Base-by-base conservation (phyloP, 495 filamentous ascomycete species). In the Cladorrhinum samala region DNA sequence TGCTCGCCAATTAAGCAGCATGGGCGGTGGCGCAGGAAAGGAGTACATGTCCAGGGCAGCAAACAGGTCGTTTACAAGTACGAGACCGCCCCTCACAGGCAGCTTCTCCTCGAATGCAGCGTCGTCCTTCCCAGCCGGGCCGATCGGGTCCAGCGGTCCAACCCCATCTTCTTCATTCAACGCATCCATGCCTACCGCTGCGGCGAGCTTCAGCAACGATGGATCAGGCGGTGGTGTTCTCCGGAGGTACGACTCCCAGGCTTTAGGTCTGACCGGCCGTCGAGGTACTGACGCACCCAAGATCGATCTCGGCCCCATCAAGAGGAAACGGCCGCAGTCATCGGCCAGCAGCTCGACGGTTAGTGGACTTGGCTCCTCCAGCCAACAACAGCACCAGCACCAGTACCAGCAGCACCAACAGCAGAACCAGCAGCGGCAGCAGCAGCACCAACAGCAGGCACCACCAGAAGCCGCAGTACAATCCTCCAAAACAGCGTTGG, bases 11-110 rank as follows among this genome's bases (percentile, higher is more conserved):
- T 77, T 98, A 3, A 74, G 77, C 1, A 60, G 71, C 36, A 60
- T 78, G 13, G 85, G 86, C 1, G 80, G 76, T 46, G 84, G 85
- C 11, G 76, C 86, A 0, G 91, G 88, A 2, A 82, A 79, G 40
- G 86, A 93, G 49, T 95, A 95, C 70, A 80, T 93, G 69, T 73
- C 77, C n/a, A 57, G 56, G 13, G 50, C 56, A 1, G 55, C 60
- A 1, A 44, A 46, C 16, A 17, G 19, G 3, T 23, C 48, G 55
- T 36, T 16, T 49, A 50, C 37, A 59, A 45, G 36, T 50, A 55
- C 50, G 23, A 53, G 14, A 53, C 9, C 13, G 9, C 45, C 17
- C 47, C 9, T 38, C 16, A 42, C 52, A 43, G 53, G 49, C 11
- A 57, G 21, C 36, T 45, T 51, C 17, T 38, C 55, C 39, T 53